Evolutionary conservation across 495 filamentous ascomycete genomes (phyloP), one percentile per base, ranked within the genome.

Genomic region (Annulohypoxylon stygium): DNA sequence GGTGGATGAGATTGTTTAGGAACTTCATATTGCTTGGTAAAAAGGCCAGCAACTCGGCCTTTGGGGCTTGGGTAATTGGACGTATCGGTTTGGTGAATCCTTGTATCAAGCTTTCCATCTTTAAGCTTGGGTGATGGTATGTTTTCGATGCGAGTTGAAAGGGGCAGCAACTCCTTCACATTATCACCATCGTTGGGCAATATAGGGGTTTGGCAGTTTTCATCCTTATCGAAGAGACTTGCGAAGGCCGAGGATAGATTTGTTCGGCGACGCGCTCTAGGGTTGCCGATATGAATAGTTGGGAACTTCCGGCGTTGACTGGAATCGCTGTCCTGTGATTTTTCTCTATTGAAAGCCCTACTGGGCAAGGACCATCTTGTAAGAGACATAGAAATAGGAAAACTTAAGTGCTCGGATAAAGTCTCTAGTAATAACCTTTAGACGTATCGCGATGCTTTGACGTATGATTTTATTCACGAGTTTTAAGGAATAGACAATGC

Each of bases 361-460:
- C 61, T 76, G 12, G 76, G 76, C 36, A 78, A 59, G 23, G 76
- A 77, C 76, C 75, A 78, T 33, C 76, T 70, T 30, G 71, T 54
- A 30, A 78, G 37, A 54, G 76, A 78, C 76, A 78, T 78, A 51
- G 60, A 30, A 60, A 65, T 68, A 60, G 33, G 45, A 12, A 51
- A 37, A n/a, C 11, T 9, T 71, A 61, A 62, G 3, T 50, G 30
- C 25, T 75, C 26, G 54, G 57, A 12, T 36, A 11, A 53, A 14
- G 55, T 69, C 3, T 20, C 16, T 47, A 70, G 50, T 47, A 60
- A 75, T 71, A 20, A 34, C 61, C 72, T 18, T 68, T 60, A 62
- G 20, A 36, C 16, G 51, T 75, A 58, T 53, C 51, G 26, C 6
- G 33, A 43, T 70, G 43, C 16, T 70, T 63, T 11, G 41, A 61